Evolutionary conservation across 768 basidiomycete species (phyloP), one percentile per base, ranked within the genome.

Genomic region (Lentinus brumalis): DNA sequence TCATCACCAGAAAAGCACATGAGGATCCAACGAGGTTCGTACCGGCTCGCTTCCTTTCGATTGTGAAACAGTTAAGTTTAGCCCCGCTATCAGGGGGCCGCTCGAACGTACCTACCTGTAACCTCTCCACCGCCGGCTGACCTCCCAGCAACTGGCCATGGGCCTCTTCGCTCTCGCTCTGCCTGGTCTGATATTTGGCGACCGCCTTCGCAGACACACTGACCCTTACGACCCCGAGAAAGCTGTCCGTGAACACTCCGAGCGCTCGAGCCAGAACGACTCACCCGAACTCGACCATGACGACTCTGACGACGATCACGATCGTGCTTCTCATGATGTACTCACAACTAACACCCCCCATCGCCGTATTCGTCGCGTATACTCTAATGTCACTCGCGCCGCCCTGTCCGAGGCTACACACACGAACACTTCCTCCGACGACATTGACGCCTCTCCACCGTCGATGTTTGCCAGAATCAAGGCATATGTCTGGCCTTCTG

Each of bases 401-500:
- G 18, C 40, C 5, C 30, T 39, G 8, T n/a, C 26, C 18, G 31
- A 18, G 5, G 31, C 26, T 11, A 18, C 26, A 2, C 45, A 35
- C 7, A 35, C 35, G 38, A 40, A 35, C 14, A 39, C n/a, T 26
- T 55, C 59, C 1, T 50, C 50, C 35, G 56, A 57, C 12, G 61
- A 62, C 46, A 9, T 58, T 38, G 49, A 31, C 2, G 1, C 44
- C 8, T 29, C 61, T 2, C 26, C 18, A 8, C 9, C n/a, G 16
- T 62, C 61, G 1, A 35, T 54, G 2, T 58, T 42, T 21, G 40
- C 61, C 1, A 32, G 61, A 11, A 31, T 62, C 26, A 62, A 62
- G 52, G 31, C 56, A 2, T 62, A 62, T n/a, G 21, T 58, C 4
- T 62, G 61, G 61, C 61, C 61, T 5, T 42, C 38, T 9, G 56